Base-by-base conservation (phyloP, 2,329 filamentous ascomycete species). In the Pseudogymnoascus sp. region DNA sequence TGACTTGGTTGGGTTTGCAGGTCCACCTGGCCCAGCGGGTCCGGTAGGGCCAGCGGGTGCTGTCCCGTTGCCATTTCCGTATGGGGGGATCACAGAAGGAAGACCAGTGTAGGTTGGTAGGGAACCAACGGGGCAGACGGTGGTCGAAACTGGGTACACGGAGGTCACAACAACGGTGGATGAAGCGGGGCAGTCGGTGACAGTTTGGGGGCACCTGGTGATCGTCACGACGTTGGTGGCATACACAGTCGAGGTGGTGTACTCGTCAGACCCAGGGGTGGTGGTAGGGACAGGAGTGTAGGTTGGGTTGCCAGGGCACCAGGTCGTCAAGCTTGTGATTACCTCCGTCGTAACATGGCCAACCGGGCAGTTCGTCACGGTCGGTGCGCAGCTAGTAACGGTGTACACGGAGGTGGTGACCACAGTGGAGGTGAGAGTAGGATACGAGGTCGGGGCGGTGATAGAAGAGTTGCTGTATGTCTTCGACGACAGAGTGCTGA, bases 331-430 rank as follows among this genome's bases (percentile, higher is more conserved):
- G 41, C 79, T 51, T 28, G 77, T 68, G 34, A 81, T 74, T 1
- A 73, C 73, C 67, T 78, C 73, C 2, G 79, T 80, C 14, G 74
- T 76, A 37, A 79, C 73, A 36, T 74, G 70, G 43, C 73, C 72
- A 6, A 66, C 79, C 28, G 82, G 83, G 78, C 83, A 86, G 76
- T 83, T 75, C 43, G 78, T 77, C 31, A 81, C 74, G 64, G 76
- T 75, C 39, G 78, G 69, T 4, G 73, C 78, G 68, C 81, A 83
- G 67, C 77, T 79, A 62, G 79, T 83, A 72, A 85, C 76, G 62
- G 82, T 85, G 68, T 77, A 75, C 65, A 79, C 71, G 1, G 75
- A 72, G 45, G 82, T 84, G 64, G 77, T 79, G 76, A 77, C 81
- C 70, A 84, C 74, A 61, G 81, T 83, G 2, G 79, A 79, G 64